A percentile compares a stretch with the other conserved stretches of the same genome.
phyloP scores from a whole-genome alignment of 352 stramenopile genomes.

The Phytophthora litchii region DNA sequence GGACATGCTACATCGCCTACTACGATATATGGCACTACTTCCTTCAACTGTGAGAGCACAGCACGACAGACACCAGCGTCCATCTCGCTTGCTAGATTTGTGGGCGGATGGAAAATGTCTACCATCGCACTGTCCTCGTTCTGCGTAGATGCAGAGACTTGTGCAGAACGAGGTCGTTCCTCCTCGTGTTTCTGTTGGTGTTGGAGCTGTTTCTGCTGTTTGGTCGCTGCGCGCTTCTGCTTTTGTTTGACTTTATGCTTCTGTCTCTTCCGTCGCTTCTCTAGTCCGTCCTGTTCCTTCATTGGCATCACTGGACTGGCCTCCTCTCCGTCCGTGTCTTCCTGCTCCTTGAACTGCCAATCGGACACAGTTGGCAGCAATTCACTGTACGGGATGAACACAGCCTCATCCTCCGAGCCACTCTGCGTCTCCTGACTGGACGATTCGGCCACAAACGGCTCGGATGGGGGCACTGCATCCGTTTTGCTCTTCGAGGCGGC shows the following conservation, averaged over 20 bases:
- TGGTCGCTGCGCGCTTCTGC: slow-evolving; percentile 23
- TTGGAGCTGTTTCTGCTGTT: slow-evolving; percentile 27
- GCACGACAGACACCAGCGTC: slow-evolving; percentile 57
- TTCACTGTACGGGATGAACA: slow-evolving; percentile 39
- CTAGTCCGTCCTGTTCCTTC: slow-evolving; percentile 19
- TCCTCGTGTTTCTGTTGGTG: slow-evolving; percentile 20
- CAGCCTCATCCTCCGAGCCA: slow-evolving; percentile 59
- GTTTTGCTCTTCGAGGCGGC: slow-evolving; percentile 25
- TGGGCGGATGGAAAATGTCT: slow-evolving; percentile 50
- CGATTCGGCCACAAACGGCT: slow-evolving; percentile 38
- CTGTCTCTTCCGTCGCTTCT: slow-evolving; percentile 32
- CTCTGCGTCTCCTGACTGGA: slow-evolving; percentile 81
- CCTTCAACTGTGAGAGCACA: slow-evolving; percentile 59
- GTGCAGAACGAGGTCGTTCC: slow-evolving; percentile 7
- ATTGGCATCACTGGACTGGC: slow-evolving; percentile 22
- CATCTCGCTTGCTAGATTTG: slow-evolving; percentile 43
- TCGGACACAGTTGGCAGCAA: slow-evolving; percentile 24
- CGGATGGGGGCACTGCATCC: neutral
- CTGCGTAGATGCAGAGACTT: slow-evolving; percentile 6
- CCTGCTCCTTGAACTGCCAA: slow-evolving; percentile 20
- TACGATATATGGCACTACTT: slow-evolving; percentile 58
- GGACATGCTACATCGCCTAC: slow-evolving; percentile 66
- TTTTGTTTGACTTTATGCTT: slow-evolving; percentile 40
- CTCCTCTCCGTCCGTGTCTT: slow-evolving; percentile 18
- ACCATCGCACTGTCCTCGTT: slow-evolving; percentile 24